Conservation (phyloP, 345 rosid species). For the Gynandropsis gynandra region DNA sequence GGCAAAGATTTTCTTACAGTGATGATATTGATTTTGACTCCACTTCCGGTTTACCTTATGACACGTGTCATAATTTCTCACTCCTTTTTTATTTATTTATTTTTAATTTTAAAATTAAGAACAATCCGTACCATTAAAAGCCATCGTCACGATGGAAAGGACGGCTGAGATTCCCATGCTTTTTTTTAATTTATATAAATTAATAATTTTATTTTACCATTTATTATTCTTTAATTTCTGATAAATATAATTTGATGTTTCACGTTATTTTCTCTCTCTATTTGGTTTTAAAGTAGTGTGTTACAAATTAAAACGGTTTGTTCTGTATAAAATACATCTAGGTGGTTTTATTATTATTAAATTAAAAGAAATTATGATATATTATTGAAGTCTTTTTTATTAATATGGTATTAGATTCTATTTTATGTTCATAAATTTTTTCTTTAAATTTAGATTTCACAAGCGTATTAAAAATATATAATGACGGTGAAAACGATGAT, state of each 20-base stretch:
- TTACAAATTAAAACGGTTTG: too few species aligned
- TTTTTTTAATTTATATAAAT: conserved; percentile 18
- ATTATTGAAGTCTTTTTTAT: too few species aligned
- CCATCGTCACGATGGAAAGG: conserved; percentile 16
- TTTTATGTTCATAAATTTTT: too few species aligned
- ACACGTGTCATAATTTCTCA: conserved; percentile 10
- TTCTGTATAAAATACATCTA: too few species aligned
- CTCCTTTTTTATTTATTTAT: neutral
- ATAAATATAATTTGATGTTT: conserved; percentile 8
- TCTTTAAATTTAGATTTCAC: too few species aligned
- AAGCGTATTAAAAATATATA: too few species aligned
- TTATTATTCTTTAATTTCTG: neutral
- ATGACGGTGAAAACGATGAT: too few species aligned
- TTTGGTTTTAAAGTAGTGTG: too few species aligned
- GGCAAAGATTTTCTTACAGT: conserved; percentile 30
- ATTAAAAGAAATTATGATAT: too few species aligned
- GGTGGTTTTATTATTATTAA: too few species aligned
- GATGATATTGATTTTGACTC: conserved; percentile 31
- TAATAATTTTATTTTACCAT: conserved; percentile 4
- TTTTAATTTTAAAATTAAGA: conserved; percentile 7
- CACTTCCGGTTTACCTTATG: conserved; percentile 20
- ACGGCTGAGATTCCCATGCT: conserved; percentile 27
- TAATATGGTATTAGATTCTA: too few species aligned
- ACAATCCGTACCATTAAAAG: conserved; percentile 21
- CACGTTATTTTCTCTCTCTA: neutral